Evolutionary conservation across 192 early-diverging fungal species (phyloP).

Genomic region (Entomortierella chlamydospora): DNA sequence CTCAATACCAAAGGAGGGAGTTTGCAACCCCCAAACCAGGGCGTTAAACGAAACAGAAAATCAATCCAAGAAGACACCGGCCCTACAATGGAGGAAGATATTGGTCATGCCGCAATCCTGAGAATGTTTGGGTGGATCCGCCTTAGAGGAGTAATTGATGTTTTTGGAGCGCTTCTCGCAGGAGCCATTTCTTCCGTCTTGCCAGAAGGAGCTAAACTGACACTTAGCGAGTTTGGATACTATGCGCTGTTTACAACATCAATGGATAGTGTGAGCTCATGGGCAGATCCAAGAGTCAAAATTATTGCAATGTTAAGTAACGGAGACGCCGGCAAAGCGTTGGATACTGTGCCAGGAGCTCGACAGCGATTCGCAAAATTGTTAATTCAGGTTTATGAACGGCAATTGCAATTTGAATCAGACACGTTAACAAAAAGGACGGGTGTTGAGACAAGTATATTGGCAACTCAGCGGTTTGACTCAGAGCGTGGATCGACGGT

Average conservation of each 20-base stretch:
- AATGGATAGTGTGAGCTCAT: constrained; percentile 40
- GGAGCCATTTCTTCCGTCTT: constrained; percentile 39
- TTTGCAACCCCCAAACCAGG: constrained; percentile 2
- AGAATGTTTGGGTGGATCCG: constrained; percentile 30
- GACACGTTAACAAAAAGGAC: constrained; percentile 18
- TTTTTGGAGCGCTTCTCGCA: constrained; percentile 40
- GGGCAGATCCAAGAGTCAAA: constrained; percentile 34
- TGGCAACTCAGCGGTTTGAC: constrained; percentile 1
- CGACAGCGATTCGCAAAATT: constrained; percentile 20
- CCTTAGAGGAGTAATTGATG: constrained; percentile 36
- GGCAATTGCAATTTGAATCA: constrained; percentile 32
- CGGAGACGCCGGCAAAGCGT: constrained; percentile 26
- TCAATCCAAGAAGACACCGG: constrained; percentile 4
- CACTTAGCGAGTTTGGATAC: constrained; percentile 50
- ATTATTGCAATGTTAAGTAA: constrained; percentile 45
- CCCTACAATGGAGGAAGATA: constrained; percentile 21
- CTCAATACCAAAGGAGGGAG: neutral
- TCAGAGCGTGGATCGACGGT: neutral
- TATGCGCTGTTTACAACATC: constrained; percentile 48
- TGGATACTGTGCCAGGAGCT: constrained; percentile 24
- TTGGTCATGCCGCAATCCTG: constrained; percentile 30
- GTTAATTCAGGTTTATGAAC: constrained; percentile 30
- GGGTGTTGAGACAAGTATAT: neutral
- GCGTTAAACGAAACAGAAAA: neutral
- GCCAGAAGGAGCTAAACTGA: constrained; percentile 31